Evolutionary conservation across 495 filamentous ascomycete species (phyloP), one percentile per base, ranked within the genome.

Genomic region (Paragyromitra xinjiangensis): DNA sequence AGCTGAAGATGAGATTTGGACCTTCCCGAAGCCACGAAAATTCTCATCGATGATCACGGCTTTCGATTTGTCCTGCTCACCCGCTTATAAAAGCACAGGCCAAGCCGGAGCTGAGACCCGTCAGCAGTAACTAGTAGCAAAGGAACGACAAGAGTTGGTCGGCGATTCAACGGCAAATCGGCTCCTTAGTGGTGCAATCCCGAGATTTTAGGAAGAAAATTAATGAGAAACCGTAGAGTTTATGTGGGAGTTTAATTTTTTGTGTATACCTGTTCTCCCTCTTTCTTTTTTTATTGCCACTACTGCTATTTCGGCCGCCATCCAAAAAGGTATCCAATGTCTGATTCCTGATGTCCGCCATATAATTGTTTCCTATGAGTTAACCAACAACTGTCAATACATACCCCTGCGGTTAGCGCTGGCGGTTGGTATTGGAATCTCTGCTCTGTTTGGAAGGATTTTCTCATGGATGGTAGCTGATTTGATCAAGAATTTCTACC

Each of bases 31-130:
- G 14, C 45, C 24, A 37, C 29, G 16, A 12, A 19, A 4, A 37
- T 37, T 40, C 44, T 37, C 64, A 66, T 66, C 24, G 64, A 53
- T 50, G 24, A 66, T 40, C 63, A 51, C 44, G 44, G 2, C 64
- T 53, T 51, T 39, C 44, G 6, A 51, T 51, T 66, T 64, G 40
- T 16, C 39, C 56, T 14, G 29, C 14, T 16, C 16, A 39, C 39
- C 19, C 42, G 62, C 4, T 66, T 22, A 37, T 2, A 63, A 3
- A 63, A 44, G n/a, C 37, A 63, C 7, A 44, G 42, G n/a, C 44
- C 26, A 48, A 22, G 45, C 14, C 26, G 44, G 26, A 39, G 5
- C 26, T 44, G n/a, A 19, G 26, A 51, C 4, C 24, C 44, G 26
- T 6, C 26, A 40, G 16, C 16, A 19, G 16, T 58, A 8, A 8